Conservation (phyloP, 2,329 filamentous ascomycete genomes). For the Fusarium guadeloupense region DNA sequence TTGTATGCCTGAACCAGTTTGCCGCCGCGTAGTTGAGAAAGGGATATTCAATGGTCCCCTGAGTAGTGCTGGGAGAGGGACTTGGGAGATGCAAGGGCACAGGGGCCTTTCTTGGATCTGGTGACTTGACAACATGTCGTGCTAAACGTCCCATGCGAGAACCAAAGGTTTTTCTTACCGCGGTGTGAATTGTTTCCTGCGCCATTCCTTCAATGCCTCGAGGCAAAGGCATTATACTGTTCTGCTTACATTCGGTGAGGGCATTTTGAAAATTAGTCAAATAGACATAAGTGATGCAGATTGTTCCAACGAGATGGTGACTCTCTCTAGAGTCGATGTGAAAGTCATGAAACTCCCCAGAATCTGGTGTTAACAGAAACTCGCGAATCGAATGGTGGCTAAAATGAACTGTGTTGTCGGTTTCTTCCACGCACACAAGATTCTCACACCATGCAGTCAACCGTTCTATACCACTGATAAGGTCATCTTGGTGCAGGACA, state of each 20-base stretch:
- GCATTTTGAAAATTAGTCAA: not conserved
- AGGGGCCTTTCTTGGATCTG: accelerated
- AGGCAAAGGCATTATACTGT: not conserved
- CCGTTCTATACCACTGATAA: constrained; percentile 1
- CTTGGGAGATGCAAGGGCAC: accelerated
- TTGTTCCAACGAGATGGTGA: not conserved
- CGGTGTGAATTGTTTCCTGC: not conserved
- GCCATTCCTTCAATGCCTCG: not conserved
- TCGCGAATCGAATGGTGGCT: constrained; percentile 28
- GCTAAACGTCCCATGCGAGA: not conserved
- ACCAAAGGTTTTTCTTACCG: not conserved
- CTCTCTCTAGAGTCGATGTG: not conserved
- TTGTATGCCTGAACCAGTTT: not conserved
- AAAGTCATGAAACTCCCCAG: not conserved
- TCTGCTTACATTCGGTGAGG: not conserved
- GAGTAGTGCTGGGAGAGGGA: accelerated
- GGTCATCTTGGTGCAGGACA: not conserved
- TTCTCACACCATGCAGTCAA: constrained; percentile 17
- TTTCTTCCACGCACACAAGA: constrained; percentile 12
- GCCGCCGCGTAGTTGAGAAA: not conserved
- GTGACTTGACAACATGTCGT: not conserved
- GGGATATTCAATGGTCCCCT: accelerated
- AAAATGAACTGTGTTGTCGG: constrained; percentile 21
- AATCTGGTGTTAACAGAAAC: not conserved
- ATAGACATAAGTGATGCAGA: constrained; percentile 15